These are phyloP conservation scores for Hypoxylon sp. DNA, from an alignment of 2,329 filamentous ascomycete genomes.

Conservation along the genomic window DNA sequence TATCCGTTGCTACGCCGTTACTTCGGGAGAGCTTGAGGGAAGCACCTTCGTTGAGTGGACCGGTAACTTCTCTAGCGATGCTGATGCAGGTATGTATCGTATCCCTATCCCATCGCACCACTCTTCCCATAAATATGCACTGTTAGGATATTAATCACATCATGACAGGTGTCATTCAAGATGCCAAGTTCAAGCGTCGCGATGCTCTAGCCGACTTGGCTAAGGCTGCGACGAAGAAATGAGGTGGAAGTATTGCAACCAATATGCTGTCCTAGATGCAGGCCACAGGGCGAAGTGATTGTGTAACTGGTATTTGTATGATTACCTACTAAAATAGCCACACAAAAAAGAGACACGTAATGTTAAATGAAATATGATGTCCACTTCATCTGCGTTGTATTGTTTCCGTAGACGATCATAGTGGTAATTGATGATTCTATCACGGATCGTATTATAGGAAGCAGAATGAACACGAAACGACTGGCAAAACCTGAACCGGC, in stretches of 20 bases:
- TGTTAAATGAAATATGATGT: background rate
- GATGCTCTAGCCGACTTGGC: conserved; percentile 78
- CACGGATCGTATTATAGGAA: too few relatives aligned
- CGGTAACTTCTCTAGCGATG: conserved; percentile 78
- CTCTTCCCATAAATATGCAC: background rate
- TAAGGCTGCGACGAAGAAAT: conserved; percentile 61
- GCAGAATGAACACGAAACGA: too few relatives aligned
- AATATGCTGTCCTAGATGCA: background rate
- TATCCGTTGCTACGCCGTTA: conserved; percentile 75
- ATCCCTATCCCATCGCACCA: background rate
- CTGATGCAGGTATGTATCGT: conserved; percentile 72
- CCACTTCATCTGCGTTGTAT: background rate
- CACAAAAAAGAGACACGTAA: background rate
- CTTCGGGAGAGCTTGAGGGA: conserved; percentile 74
- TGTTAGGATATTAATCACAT: conserved; percentile 34
- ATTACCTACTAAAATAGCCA: background rate
- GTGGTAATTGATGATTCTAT: too few relatives aligned
- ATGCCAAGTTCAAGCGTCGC: conserved; percentile 82
- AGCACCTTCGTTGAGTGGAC: conserved; percentile 79
- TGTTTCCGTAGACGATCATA: background rate
- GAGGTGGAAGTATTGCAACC: background rate
- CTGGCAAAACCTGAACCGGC: too few relatives aligned
- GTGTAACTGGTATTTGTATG: conserved; percentile 1
- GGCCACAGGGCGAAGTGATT: background rate
- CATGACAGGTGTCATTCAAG: conserved; percentile 75